A percentile compares a stretch with the other conserved stretches of the same genome.
Conservation (phyloP, 2,329 filamentous ascomycete genomes). For the Trichoderma gracile region DNA sequence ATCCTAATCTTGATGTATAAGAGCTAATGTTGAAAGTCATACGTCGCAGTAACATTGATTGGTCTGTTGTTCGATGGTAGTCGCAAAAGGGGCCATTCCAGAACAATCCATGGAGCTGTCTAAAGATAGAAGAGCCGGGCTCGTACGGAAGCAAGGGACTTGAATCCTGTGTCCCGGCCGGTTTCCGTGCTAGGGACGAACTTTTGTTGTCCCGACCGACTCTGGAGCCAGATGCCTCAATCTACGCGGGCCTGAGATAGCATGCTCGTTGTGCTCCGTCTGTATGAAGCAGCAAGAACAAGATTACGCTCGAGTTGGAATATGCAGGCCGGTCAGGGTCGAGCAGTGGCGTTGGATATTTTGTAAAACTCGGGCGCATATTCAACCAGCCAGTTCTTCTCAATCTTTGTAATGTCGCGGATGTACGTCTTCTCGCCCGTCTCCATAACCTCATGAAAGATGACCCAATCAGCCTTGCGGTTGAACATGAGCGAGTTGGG, state of each 20-base stretch:
- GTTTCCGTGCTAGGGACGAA: background rate
- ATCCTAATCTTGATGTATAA: constrained; percentile 2
- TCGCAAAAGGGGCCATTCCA: constrained; percentile 10
- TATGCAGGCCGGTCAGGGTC: constrained; percentile 25
- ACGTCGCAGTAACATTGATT: background rate
- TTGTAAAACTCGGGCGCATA: constrained; percentile 84
- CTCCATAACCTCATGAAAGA: constrained; percentile 93
- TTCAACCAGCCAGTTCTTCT: constrained; percentile 88
- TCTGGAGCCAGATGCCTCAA: background rate
- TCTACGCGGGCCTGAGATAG: background rate
- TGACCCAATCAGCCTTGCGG: constrained; percentile 92
- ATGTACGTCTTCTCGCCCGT: constrained; percentile 87
- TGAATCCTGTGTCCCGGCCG: background rate
- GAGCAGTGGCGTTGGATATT: constrained; percentile 44
- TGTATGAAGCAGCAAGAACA: background rate
- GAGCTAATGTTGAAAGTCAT: background rate
- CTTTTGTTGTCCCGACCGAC: too few species aligned
- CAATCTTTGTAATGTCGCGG: constrained; percentile 86
- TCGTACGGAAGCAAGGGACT: background rate
- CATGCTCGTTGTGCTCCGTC: too few species aligned
- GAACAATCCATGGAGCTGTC: constrained; percentile 9
- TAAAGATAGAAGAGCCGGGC: background rate
- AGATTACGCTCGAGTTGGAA: background rate
- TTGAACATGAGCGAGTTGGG: constrained; percentile 95
- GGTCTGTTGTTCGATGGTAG: background rate